Evolutionary conservation across 108 stramenopile genomes (phyloP), one percentile per base, ranked within the genome.

Genomic region (Skeletonema marinoi): DNA sequence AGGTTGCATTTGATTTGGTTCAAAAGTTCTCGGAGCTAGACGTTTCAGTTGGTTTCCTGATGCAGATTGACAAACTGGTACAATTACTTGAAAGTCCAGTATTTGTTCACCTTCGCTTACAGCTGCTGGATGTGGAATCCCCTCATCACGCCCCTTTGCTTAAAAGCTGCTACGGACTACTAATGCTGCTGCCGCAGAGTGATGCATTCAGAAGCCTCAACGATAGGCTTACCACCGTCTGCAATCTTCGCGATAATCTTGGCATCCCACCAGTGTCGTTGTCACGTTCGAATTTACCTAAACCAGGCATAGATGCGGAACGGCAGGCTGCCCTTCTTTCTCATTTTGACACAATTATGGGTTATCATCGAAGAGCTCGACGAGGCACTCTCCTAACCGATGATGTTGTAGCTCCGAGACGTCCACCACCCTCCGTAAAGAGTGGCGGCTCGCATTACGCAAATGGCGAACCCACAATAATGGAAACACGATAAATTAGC

Each of bases 1-100:
- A 97, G 33, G 73, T 98, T 3, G 94, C 98, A 16, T 93, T 95
- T 80, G 87, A 88, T n/a, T 86, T 99, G 61, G 91, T 98, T 9
- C 85, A 92, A 73, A 86, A 89, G 5, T 94, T 98, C 70, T 92
- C 93, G 0, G 89, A 95, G 65, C 86, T 96, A 75, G 93, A 97
- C 41, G 94, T 99, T 5, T 93, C 97, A 14, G 98, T 98, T 21
- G 99, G 98, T 9, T 97, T 98, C 67, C 84, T 99, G 42, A 98
- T 99, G 97, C 97, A 99, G 78, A 85, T 98, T 42, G 99, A 99
- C 87, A 98, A 98, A 71, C 84, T 98, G 29, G 97, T 99, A 33
- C 97, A 98, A 65, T 76, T 99, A 62, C 78, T 99, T 60, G 99
- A 99, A 79, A 96, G 95, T 65, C 99, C 99, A 6, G 94, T 98